Evolutionary conservation across 2,329 filamentous ascomycete genomes (phyloP).

Genomic region (Apiospora koreana): DNA sequence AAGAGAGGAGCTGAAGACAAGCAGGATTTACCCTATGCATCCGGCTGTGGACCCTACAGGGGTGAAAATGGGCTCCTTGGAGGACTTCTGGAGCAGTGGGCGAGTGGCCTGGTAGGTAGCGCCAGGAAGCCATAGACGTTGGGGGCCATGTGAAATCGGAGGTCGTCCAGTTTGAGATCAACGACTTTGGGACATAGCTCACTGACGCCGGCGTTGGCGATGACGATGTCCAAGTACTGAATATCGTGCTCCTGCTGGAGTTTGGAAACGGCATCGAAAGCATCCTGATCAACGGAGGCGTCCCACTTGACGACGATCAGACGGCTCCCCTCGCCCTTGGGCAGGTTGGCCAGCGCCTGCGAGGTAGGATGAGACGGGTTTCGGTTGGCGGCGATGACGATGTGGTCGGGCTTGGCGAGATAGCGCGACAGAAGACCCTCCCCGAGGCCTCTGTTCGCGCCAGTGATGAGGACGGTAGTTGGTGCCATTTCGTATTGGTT

Average conservation of each 20-base stretch:
- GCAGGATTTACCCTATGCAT: background rate
- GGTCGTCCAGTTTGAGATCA: slow-evolving; percentile 35
- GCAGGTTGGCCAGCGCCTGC: slow-evolving; percentile 33
- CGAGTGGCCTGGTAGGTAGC: slow-evolving; percentile 45
- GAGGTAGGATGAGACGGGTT: slow-evolving; percentile 29
- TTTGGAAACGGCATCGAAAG: slow-evolving; percentile 31
- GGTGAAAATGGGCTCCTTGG: slow-evolving; percentile 34
- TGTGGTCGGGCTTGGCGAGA: slow-evolving; percentile 57
- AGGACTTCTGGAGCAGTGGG: slow-evolving; percentile 36
- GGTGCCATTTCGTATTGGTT: slow-evolving; percentile 26
- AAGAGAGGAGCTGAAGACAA: background rate
- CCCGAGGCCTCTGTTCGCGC: slow-evolving; percentile 38
- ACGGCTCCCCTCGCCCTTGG: slow-evolving; percentile 31
- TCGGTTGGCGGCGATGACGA: slow-evolving; percentile 40
- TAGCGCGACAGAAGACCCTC: slow-evolving; percentile 35
- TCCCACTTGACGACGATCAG: slow-evolving; percentile 46
- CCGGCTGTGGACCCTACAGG: slow-evolving; percentile 32
- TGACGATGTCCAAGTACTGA: slow-evolving; percentile 45
- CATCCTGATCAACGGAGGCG: slow-evolving; percentile 32
- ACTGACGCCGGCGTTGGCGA: slow-evolving; percentile 51
- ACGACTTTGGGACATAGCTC: slow-evolving; percentile 32
- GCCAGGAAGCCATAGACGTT: slow-evolving; percentile 43
- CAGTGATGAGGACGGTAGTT: slow-evolving; percentile 34
- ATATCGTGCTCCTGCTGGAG: slow-evolving; percentile 36
- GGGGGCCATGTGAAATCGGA: slow-evolving; percentile 39